Evolutionary conservation across 371 early-diverging fungal genomes (phyloP).

Genomic region (Mortierella sp.): DNA sequence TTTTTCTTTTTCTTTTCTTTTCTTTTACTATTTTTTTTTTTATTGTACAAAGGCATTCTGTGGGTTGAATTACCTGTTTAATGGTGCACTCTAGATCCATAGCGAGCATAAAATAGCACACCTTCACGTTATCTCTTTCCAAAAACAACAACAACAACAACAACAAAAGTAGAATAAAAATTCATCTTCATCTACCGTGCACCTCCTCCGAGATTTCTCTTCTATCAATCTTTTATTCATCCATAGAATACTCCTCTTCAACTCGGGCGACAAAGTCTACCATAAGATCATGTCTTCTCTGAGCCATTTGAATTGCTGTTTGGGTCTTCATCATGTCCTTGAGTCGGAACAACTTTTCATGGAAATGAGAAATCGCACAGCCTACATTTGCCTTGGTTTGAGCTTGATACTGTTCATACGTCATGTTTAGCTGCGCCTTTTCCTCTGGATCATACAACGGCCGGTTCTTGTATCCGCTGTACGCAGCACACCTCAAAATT

Average conservation of each 20-base stretch:
- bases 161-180: not conserved
- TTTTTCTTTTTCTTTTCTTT: not conserved
- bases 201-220: not conserved
- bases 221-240: constrained; percentile 21
- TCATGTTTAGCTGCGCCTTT: constrained; percentile 58
- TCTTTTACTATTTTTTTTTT: constrained; percentile 1
- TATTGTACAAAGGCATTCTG: constrained; percentile 7
- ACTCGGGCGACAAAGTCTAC: constrained; percentile 60
- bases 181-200: not conserved
- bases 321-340: constrained; percentile 69
- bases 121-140: no score
- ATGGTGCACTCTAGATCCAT: no score
- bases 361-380: constrained; percentile 75
- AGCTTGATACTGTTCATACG: constrained; percentile 65
- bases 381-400: constrained; percentile 58
- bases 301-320: constrained; percentile 62
- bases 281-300: constrained; percentile 65
- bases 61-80: no score
- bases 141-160: not conserved
- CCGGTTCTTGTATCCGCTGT: constrained; percentile 72
- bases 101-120: no score
- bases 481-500: constrained; percentile 78
- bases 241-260: constrained; percentile 59
- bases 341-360: constrained; percentile 74
- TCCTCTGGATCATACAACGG: constrained; percentile 68